phyloP scores from a whole-genome alignment of 495 filamentous ascomycete genomes.

The Neurospora hispaniola region DNA sequence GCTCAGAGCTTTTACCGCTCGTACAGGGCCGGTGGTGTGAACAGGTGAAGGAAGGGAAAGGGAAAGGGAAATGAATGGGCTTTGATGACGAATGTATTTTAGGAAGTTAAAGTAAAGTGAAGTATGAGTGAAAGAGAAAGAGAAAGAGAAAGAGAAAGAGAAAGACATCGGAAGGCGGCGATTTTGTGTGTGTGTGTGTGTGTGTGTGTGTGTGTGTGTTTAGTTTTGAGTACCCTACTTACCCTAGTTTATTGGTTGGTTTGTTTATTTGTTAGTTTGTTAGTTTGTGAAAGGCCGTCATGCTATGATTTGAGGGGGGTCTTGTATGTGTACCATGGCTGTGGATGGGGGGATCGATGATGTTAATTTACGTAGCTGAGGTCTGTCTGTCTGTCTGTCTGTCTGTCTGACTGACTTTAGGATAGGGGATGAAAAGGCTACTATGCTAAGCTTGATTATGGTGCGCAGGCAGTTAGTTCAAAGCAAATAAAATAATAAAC shows the following conservation, averaged over 20 bases:
- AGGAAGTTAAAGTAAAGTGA: slow-evolving; percentile 18
- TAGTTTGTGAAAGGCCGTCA: background rate
- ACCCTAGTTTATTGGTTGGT: background rate
- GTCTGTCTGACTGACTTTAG: background rate
- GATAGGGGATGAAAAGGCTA: background rate
- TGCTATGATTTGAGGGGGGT: background rate
- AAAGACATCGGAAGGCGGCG: background rate
- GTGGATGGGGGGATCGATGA: no score
- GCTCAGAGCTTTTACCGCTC: slow-evolving; percentile 77
- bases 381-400: background rate
- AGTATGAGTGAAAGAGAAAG: slow-evolving; percentile 25
- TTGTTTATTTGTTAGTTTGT: background rate
- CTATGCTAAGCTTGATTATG: no score
- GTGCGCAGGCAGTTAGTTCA: no score
- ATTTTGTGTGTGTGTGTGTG: background rate
- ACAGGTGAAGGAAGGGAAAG: background rate
- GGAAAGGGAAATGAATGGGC: no score
- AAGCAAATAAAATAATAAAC: background rate
- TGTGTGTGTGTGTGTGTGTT: background rate
- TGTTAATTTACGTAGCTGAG: background rate
- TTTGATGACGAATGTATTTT: background rate
- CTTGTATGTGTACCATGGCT: background rate
- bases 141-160: background rate
- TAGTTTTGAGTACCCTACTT: background rate
- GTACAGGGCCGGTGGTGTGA: slow-evolving; percentile 44